Base-by-base conservation (phyloP, 2,329 filamentous ascomycete genomes). In the Colletotrichum acutatum region DNA sequence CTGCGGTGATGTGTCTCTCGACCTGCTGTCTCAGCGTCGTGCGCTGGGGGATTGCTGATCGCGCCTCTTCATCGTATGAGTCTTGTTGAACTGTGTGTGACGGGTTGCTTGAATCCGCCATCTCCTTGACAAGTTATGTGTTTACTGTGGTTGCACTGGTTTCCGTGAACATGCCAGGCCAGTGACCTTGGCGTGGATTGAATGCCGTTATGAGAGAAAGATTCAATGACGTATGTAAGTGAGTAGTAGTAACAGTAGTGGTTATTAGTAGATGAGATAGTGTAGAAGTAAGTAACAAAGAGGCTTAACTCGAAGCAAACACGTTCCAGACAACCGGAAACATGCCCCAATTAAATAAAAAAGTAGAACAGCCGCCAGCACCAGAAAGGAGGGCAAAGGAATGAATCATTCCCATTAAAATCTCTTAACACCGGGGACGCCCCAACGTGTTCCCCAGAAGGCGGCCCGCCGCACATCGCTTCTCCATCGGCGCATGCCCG, bases 11-110 rank as follows among this genome's bases (percentile, higher is more conserved):
- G 46, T 54, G 32, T 7, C 46, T 54, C 46, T 71, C 54, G 24
- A 71, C 61, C 26, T 71, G 62, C 5, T 71, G 68, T 42, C 68
- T 71, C 46, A 71, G 24, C 63, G 68, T 71, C 30, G 24, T 63
- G n/a, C 24, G 22, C 42, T 37, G 54, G 14, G 37, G 68, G 26
- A 0, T 34, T 14, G 37, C 7, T 6, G 62, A 8, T 26, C 5
- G 62, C 11, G 46, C 52, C 2, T 24, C 52, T 0, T 16, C 62
- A 42, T 46, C 46, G 16, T 22, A 9, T 7, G 22, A 7, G 1
- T 56, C 52, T 22, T 32, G 16, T 30, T 65, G 30, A 16, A 12
- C 14, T 28, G 53, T 5, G 22, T 56, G 24, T 26, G 53, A 14
- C 16, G 32, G n/a, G 7, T 30, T 57, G 5, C 56, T 65, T 30